Percentiles rank a stretch among this genome's conserved stretches.
Evolutionary conservation across 306 rosid species (phyloP).

Genomic region (Citrullus amarus): DNA sequence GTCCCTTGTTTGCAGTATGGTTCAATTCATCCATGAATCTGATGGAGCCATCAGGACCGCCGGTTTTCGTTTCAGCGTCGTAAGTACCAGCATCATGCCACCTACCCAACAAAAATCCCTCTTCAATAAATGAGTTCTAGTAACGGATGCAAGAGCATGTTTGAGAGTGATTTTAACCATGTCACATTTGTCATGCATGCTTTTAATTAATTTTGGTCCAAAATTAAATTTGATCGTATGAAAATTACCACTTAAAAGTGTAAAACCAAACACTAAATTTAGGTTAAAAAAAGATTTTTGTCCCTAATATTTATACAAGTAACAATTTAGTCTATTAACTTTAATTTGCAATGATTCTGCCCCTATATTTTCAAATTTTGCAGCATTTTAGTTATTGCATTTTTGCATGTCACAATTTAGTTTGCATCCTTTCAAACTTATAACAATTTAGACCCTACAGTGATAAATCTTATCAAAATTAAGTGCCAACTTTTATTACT

Average conservation of each 20-base stretch:
- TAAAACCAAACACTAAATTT: too few relatives aligned
- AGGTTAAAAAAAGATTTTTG: not conserved
- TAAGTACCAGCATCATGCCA: conserved; percentile 93
- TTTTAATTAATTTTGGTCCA: too few relatives aligned
- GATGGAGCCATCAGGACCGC: conserved; percentile 88
- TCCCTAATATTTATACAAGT: not conserved
- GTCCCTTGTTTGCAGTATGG: conserved; percentile 50
- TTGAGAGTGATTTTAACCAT: not conserved
- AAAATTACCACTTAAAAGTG: too few relatives aligned
- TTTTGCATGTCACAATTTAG: too few relatives aligned
- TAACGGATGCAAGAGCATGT: too few relatives aligned
- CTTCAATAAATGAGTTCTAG: not conserved
- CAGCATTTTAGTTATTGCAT: too few relatives aligned
- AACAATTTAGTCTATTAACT: not conserved
- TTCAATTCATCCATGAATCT: conserved; percentile 35
- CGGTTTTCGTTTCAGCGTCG: conserved; percentile 43
- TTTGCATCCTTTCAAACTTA: too few relatives aligned
- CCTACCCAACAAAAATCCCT: conserved; percentile 19
- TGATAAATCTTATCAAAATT: not conserved
- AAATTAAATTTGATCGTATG: not conserved
- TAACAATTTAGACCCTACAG: too few relatives aligned
- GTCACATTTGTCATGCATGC: too few relatives aligned
- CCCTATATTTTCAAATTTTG: not conserved
- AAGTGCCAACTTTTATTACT: too few relatives aligned
- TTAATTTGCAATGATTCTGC: not conserved